Evolutionary conservation across 352 stramenopile species (phyloP).

Genomic region (Phytophthora pisi): DNA sequence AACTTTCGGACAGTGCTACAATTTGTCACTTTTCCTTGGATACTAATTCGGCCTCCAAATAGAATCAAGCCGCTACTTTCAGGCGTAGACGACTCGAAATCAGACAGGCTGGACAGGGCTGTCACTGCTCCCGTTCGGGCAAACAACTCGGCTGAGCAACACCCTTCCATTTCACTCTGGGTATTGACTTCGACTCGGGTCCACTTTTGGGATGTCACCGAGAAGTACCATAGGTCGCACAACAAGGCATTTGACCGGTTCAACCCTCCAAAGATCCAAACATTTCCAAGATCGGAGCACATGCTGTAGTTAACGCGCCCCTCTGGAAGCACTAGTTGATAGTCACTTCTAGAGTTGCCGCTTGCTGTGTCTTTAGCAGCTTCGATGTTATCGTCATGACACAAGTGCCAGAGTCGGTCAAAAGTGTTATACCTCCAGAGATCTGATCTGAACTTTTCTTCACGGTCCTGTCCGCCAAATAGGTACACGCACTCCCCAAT

Average conservation of each 20-base stretch:
- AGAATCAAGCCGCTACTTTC: conserved; percentile 45
- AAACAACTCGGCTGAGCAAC: conserved; percentile 49
- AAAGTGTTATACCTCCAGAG: conserved; percentile 90
- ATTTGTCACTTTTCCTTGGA: conserved; percentile 28
- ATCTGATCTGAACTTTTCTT: conserved; percentile 78
- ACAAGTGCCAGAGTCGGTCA: conserved; percentile 87
- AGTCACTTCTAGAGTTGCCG: conserved; percentile 38
- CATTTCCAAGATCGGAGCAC: conserved; percentile 73
- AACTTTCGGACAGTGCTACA: conserved; percentile 44
- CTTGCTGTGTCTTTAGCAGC: conserved; percentile 25
- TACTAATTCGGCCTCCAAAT: conserved; percentile 44
- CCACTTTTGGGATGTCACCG: conserved; percentile 72
- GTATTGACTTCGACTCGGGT: conserved; percentile 53
- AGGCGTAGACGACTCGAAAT: conserved; percentile 32
- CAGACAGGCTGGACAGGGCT: conserved; percentile 43
- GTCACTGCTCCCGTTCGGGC: conserved; percentile 51
- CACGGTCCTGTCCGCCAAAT: conserved; percentile 82
- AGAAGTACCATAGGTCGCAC: conserved; percentile 84
- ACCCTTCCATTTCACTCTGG: conserved; percentile 54
- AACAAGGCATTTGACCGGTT: conserved; percentile 54
- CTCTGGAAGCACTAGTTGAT: conserved; percentile 54
- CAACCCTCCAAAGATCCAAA: conserved; percentile 81
- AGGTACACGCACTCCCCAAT: conserved; percentile 87
- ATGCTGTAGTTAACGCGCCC: conserved; percentile 74
- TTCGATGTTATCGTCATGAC: conserved; percentile 80